Conservation (phyloP, 306 rosid species). For the Trichosanthes cucumerina region DNA sequence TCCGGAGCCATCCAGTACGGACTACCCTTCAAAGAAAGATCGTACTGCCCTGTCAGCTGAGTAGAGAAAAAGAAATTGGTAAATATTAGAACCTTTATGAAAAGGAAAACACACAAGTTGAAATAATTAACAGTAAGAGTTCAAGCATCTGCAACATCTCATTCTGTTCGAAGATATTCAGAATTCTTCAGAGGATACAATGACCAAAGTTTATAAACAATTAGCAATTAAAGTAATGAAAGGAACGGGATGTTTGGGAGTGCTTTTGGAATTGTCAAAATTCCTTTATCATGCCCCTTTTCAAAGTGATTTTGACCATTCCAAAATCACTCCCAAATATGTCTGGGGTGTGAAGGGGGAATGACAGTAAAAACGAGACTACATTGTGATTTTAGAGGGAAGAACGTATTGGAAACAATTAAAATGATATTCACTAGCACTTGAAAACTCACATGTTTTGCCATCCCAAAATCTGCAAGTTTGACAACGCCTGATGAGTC, state of each 20-base stretch:
- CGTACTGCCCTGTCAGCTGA: constrained; percentile 66
- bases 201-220: not conserved
- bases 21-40: constrained; percentile 89
- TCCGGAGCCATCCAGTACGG: constrained; percentile 99
- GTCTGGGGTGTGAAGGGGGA: not conserved
- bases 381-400: not conserved
- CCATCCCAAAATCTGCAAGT: constrained; percentile 97
- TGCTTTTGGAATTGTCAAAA: no score
- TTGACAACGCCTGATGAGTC: constrained; percentile 72
- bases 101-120: not conserved
- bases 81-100: constrained; percentile 14
- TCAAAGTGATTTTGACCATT: no score
- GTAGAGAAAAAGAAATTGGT: constrained; percentile 11
- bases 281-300: no score
- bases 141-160: not conserved
- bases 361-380: not conserved
- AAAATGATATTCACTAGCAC: not conserved
- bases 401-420: not conserved
- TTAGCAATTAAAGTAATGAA: not conserved
- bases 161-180: not conserved
- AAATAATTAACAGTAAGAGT: not conserved
- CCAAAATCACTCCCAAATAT: no score
- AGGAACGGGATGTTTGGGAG: not conserved
- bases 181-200: not conserved
- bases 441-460: constrained; percentile 67